Conservation (phyloP, 2,329 filamentous ascomycete genomes). For the Bipolaris sorokiniana region DNA sequence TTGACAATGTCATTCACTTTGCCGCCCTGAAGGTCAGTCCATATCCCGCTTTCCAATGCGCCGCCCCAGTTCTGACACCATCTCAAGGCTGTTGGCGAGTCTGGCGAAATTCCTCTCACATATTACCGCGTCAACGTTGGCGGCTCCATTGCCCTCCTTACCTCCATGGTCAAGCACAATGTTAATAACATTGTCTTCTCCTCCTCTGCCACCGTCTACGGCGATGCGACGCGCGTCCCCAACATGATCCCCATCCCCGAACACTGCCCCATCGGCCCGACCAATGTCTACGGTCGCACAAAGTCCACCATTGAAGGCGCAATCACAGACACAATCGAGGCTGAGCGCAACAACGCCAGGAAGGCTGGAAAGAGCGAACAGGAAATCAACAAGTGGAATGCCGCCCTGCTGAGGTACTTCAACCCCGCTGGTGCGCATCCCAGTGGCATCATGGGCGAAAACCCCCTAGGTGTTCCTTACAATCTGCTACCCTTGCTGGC, state of each 20-base stretch:
- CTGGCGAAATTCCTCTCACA: conserved; percentile 88
- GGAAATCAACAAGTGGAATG: conserved; percentile 79
- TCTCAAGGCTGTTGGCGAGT: conserved; percentile 90
- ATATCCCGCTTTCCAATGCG: neutral
- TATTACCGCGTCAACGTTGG: conserved; percentile 98
- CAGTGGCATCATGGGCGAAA: conserved; percentile 96
- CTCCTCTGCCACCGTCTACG: conserved; percentile 96
- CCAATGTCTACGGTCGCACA: conserved; percentile 96
- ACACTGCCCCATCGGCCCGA: conserved; percentile 92
- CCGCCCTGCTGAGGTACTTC: conserved; percentile 92
- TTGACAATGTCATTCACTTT: conserved; percentile 99
- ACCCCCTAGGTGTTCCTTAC: conserved; percentile 93
- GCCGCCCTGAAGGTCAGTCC: conserved; percentile 86
- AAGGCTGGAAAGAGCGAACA: conserved; percentile 73
- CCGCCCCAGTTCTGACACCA: conserved; percentile 13
- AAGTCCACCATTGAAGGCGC: conserved; percentile 91
- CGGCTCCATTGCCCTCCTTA: conserved; percentile 85
- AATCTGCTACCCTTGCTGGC: conserved; percentile 93
- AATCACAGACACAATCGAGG: conserved; percentile 88
- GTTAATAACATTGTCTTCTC: conserved; percentile 99
- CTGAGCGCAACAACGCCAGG: conserved; percentile 80
- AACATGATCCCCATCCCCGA: conserved; percentile 99
- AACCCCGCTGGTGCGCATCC: conserved; percentile 96
- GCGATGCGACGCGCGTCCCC: conserved; percentile 91
- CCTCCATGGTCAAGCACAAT: conserved; percentile 85